Evolutionary conservation across 1,139 yeast genomes (phyloP), one percentile per base, ranked within the genome.

Genomic region (Suhomyces kunorum): DNA sequence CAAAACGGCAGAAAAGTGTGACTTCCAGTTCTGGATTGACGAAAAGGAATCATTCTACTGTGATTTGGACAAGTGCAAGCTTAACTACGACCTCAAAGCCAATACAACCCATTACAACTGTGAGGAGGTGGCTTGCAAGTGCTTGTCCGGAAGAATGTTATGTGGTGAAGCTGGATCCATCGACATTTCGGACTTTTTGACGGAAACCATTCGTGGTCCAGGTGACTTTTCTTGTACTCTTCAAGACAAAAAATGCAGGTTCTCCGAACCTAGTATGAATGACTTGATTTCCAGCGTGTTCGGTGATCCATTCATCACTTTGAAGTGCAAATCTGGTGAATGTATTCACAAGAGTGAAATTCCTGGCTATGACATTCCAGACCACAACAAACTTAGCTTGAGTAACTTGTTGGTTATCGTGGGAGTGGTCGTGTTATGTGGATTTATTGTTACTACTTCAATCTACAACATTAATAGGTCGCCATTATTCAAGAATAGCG

Each of bases 11-110:
- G 78, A 64, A 16, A 61, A 62, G 12, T 92, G 98, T 66, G 83
- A 88, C 56, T 89, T 92, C 64, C 98, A 92, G 62, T 89, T 92
- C 59, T 92, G 98, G 98, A 87, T 92, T 44, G 96, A 84, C 51
- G 80, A 88, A 60, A 68, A 74, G 38, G 98, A 92, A 60, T 83
- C 95, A 42, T 92, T 92, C 59, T 92, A 81, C 59, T 92, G 98
- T 68, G 94, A 86, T 30, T 74, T 92, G 52, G 67, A 76, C 42
- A 64, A 72, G 22, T 92, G 98, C 69, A 71, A 73, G 14, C 86
- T 83, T 55, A 74, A 83, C 31, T 80, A 80, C 51, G 87, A 85
- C 53, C 58, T 83, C 47, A 55, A 58, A n/a, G 62, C 74, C 7
- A 87, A 88, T 56, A 61, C 81, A 6, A 85, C 97, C 0, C 83